Conservation (phyloP, 805 yeast species). For the Metschnikowia kunwiensis region DNA sequence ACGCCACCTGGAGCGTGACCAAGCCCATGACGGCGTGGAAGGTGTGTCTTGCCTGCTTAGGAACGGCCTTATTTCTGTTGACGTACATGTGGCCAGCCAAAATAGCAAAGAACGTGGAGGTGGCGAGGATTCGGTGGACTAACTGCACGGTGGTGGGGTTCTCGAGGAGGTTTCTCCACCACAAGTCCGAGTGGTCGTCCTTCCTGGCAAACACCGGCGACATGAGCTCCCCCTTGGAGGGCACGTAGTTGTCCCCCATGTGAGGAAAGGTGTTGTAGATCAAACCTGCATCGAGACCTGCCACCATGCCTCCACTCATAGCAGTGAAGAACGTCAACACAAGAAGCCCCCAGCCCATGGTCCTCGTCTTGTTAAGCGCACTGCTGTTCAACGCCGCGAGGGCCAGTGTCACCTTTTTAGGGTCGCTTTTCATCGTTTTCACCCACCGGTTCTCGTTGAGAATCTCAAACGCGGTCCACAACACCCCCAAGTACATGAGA, state of each 20-base stretch:
- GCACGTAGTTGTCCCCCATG: conserved; percentile 85
- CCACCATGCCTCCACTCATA: conserved; percentile 97
- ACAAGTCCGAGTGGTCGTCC: conserved; percentile 64
- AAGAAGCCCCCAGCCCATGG: conserved; percentile 53
- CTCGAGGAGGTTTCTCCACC: conserved; percentile 92
- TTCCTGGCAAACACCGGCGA: conserved; percentile 68
- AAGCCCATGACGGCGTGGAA: conserved; percentile 76
- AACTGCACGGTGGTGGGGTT: conserved; percentile 96
- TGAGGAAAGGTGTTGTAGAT: conserved; percentile 95
- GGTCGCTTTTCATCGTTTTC: conserved; percentile 42
- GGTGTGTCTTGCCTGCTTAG: conserved; percentile 55
- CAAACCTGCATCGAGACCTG: conserved; percentile 96
- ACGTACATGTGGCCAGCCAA: conserved; percentile 71
- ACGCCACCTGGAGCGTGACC: conserved; percentile 74
- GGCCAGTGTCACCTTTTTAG: conserved; percentile 51
- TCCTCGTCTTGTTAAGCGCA: conserved; percentile 54
- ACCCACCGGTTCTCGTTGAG: conserved; percentile 69
- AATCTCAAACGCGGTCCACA: conserved; percentile 85
- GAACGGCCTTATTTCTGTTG: conserved; percentile 47
- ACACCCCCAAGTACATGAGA: conserved; percentile 78
- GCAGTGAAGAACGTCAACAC: conserved; percentile 82
- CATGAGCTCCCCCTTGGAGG: conserved; percentile 74
- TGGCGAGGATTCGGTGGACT: conserved; percentile 83
- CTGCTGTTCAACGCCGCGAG: conserved; percentile 63
- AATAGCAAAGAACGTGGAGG: conserved; percentile 70